phyloP scores from a whole-genome alignment of 106 monocot species.

The Acorus calamus region DNA sequence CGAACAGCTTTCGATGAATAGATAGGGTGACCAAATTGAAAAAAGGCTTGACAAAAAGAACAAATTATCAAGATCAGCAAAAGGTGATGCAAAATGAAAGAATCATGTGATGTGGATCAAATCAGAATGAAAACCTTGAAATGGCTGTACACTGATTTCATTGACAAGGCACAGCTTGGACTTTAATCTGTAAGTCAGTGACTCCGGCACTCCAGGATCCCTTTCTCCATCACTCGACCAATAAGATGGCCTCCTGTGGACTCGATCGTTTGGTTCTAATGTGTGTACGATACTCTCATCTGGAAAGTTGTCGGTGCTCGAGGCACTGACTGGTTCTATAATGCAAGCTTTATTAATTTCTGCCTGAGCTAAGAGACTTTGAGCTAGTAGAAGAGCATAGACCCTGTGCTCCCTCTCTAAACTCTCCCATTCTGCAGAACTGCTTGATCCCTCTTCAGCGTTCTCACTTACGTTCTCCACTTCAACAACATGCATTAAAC shows the following conservation, averaged over 20 bases:
- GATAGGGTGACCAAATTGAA: conserved; percentile 47
- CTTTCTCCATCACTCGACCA: conserved; percentile 81
- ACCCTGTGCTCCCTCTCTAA: conserved; percentile 45
- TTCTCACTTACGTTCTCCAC: conserved; percentile 4
- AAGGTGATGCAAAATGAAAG: neutral
- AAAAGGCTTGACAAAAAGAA: conserved; percentile 32
- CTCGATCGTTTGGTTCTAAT: conserved; percentile 31
- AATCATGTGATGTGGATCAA: neutral
- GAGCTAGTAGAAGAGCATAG: conserved; percentile 30
- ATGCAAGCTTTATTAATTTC: conserved; percentile 24
- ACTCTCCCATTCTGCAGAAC: conserved; percentile 31
- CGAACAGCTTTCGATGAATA: conserved; percentile 67
- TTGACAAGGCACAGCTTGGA: conserved; percentile 53
- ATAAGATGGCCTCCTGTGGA: conserved; percentile 49
- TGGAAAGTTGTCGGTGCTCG: conserved; percentile 91
- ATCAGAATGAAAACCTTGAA: conserved; percentile 44
- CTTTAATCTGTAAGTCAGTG: conserved; percentile 47
- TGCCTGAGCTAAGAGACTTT: conserved; percentile 16
- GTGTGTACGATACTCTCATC: conserved; percentile 74
- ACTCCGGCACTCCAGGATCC: conserved; percentile 54
- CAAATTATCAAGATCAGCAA: no score
- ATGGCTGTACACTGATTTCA: conserved; percentile 74
- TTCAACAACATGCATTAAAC: conserved; percentile 30
- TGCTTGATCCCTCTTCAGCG: conserved; percentile 23
- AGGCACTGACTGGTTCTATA: conserved; percentile 40